Conservation (phyloP, 1,139 yeast species). For the Debaryomyces sp. region DNA sequence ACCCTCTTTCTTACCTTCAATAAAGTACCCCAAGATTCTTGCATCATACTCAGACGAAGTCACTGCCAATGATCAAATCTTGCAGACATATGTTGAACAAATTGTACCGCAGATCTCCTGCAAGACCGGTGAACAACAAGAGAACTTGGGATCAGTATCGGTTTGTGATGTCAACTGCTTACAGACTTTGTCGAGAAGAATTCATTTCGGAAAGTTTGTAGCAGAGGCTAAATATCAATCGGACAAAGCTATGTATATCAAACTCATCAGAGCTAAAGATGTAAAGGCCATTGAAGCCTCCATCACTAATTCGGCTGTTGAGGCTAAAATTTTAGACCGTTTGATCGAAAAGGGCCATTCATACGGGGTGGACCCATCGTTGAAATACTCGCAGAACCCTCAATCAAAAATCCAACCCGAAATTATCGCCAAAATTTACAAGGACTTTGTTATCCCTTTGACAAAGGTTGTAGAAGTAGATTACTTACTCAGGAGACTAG, state of each 20-base stretch:
- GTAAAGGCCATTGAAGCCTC: slow-evolving; percentile 72
- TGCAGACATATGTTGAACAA: slow-evolving; percentile 62
- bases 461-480: slow-evolving; percentile 96
- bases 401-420: slow-evolving; percentile 84
- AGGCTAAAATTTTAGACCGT: slow-evolving; percentile 77
- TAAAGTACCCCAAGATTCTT: slow-evolving; percentile 76
- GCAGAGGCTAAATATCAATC: slow-evolving; percentile 89
- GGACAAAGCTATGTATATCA: slow-evolving; percentile 65
- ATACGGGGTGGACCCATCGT: slow-evolving; percentile 87
- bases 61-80: slow-evolving; percentile 73
- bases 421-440: slow-evolving; percentile 77
- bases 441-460: slow-evolving; percentile 86
- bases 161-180: slow-evolving; percentile 82
- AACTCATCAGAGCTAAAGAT: slow-evolving; percentile 67
- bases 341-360: slow-evolving; percentile 77
- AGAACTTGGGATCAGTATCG: slow-evolving; percentile 87
- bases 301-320: slow-evolving; percentile 87
- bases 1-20: slow-evolving; percentile 73
- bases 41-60: slow-evolving; percentile 75
- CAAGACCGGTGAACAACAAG: slow-evolving; percentile 72
- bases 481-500: slow-evolving; percentile 80
- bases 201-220: slow-evolving; percentile 96
- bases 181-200: slow-evolving; percentile 89
- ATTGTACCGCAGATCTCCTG: slow-evolving; percentile 78
- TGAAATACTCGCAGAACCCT: slow-evolving; percentile 65